phyloP scores from a whole-genome alignment of 2,329 filamentous ascomycete species.

The Malbranchea zuffiana region DNA sequence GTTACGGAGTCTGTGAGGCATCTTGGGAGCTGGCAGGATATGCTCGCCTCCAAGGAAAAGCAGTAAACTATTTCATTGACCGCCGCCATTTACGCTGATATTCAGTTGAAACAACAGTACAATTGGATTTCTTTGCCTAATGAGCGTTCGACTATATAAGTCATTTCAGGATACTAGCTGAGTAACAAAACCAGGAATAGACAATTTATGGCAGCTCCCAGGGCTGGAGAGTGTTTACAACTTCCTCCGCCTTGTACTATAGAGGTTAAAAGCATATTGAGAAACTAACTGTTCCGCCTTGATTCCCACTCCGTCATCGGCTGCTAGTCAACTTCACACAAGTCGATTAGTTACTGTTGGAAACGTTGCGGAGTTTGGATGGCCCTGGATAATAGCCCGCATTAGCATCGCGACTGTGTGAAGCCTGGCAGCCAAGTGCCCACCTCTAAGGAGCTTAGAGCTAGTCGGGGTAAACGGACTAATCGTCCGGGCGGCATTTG shows the following conservation, averaged over 20 bases:
- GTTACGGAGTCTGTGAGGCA: constrained; percentile 32
- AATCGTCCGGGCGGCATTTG: constrained; percentile 23
- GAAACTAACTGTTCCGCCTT: no score
- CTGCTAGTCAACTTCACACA: constrained; percentile 1
- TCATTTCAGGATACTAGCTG: no score
- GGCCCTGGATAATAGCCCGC: constrained; percentile 22
- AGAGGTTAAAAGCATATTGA: no score
- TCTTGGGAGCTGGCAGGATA: constrained; percentile 33
- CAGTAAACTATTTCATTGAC: no score
- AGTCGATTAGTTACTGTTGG: constrained; percentile 17
- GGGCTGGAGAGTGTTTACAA: no score
- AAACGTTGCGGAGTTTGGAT: constrained; percentile 35
- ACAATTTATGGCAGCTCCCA: no score
- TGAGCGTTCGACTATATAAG: no score
- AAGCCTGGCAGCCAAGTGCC: constrained; percentile 5
- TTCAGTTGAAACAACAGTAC: no score
- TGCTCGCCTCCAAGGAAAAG: constrained; percentile 2
- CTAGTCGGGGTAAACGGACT: constrained; percentile 24
- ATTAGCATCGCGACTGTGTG: background rate
- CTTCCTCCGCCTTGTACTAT: no score
- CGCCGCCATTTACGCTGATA: no score
- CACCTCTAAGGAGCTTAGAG: constrained; percentile 33
- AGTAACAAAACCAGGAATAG: no score
- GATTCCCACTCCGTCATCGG: constrained; percentile 4
- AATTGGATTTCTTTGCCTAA: no score